Base-by-base conservation (phyloP, 495 filamentous ascomycete genomes). In the Neurospora hispaniola region DNA sequence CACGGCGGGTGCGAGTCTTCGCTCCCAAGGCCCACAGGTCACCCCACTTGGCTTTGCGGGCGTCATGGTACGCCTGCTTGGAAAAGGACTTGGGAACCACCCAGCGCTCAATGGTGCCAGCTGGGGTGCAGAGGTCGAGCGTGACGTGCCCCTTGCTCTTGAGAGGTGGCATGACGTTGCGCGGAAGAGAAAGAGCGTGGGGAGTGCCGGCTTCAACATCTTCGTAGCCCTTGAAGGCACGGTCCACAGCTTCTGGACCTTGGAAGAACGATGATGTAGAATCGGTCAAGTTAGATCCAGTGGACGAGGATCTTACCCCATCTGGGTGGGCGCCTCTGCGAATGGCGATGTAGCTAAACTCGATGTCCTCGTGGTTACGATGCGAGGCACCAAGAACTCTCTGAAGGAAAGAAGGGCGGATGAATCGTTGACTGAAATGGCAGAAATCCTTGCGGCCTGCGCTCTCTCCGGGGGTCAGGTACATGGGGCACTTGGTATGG, bases 11-110 rank as follows among this genome's bases (percentile, higher is more conserved):
- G 54, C 93, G 86, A 0, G 93, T 96, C 87, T 98, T 99, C 8
- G 94, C 94, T 1, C 95, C 96, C 4, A 99, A 84, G 7, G 94
- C 94, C 96, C 96, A 99, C 23, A 98, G 83, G 80, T 99, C 96
- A 59, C 96, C 96, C 96, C 96, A 98, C 44, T 80, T 80, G 0
- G 91, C 87, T 80, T 99, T 99, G 72, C 95, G 89, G 39, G 96
- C 96, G 78, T 99, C 96, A 62, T 90, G 91, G 83, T 92, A 98
- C 4, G 93, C 93, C 75, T 90, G 87, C 72, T 87, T 90, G 74
- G 91, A 90, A 81, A 89, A 96, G 46, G 90, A 93, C 71, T 88
- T 89, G 2, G 96, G 92, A 0, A 99, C 90, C 0, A 90, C 93
- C 96, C 96, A 99, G 54, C 96, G 93, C 82, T 99, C 96, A n/a